phyloP scores from a whole-genome alignment of 495 filamentous ascomycete genomes.

The Aspergillus nidulans region DNA sequence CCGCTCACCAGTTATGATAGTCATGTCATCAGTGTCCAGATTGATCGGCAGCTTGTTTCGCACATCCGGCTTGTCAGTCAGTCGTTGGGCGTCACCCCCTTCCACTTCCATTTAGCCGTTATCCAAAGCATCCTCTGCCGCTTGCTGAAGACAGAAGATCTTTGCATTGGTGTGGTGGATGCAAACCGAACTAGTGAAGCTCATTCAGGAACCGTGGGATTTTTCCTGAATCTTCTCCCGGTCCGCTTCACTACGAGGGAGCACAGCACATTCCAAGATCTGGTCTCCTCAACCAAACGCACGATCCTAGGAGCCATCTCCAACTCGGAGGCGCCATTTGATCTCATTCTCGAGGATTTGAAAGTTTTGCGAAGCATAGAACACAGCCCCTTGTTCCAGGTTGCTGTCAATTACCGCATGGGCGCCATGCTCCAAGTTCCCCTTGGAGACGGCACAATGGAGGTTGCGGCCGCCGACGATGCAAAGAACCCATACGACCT shows the following conservation, averaged over 20 bases:
- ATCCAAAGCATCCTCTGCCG: neutral
- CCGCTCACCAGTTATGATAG: neutral
- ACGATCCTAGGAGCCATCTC: constrained; percentile 1
- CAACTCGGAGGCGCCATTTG: constrained; percentile 23
- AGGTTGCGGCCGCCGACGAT: neutral
- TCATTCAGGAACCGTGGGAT: constrained; percentile 29
- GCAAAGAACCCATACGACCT: constrained; percentile 7
- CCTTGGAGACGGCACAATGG: neutral
- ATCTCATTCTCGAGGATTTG: constrained; percentile 22
- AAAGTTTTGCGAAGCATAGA: constrained; percentile 11
- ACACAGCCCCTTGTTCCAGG: constrained; percentile 26
- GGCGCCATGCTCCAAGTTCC: constrained; percentile 1
- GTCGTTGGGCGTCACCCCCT: neutral
- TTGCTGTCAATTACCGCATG: constrained; percentile 27
- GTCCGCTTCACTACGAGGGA: constrained; percentile 21
- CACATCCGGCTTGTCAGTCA: neutral
- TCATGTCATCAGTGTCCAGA: neutral
- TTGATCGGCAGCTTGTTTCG: neutral
- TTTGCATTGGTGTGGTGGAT: constrained; percentile 31
- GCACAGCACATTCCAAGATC: neutral
- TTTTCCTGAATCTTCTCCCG: constrained; percentile 42
- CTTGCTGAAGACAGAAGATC: neutral
- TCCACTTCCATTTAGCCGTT: constrained; percentile 6
- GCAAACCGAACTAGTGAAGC: constrained; percentile 28
- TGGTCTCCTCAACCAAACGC: constrained; percentile 27